Evolutionary conservation across 2,329 filamentous ascomycete species (phyloP).

Genomic region (Byssothecium circinans): DNA sequence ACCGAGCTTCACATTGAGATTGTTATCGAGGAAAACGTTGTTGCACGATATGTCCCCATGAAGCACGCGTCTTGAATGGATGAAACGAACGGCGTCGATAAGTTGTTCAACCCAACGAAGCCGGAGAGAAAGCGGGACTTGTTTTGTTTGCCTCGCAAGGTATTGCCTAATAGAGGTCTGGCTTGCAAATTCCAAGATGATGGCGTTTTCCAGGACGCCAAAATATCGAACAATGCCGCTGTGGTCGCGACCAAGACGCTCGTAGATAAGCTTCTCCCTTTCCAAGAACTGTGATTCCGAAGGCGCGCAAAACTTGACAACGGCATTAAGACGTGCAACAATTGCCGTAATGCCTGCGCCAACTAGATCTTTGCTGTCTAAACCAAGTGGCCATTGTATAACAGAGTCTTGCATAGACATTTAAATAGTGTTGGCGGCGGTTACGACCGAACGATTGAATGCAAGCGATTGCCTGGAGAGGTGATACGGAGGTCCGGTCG

Average conservation of each 20-base stretch:
- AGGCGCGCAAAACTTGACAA: conserved; percentile 14
- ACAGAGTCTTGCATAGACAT: conserved; percentile 9
- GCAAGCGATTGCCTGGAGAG: too few relatives aligned
- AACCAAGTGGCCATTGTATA: conserved; percentile 15
- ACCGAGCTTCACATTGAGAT: conserved; percentile 42
- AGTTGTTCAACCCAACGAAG: conserved; percentile 15
- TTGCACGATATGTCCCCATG: conserved; percentile 46
- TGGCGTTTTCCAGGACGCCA: conserved; percentile 12
- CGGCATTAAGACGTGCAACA: conserved; percentile 16
- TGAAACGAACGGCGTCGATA: conserved; percentile 14
- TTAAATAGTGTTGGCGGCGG: neutral
- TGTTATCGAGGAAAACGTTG: conserved; percentile 43
- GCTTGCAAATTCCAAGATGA: conserved; percentile 14
- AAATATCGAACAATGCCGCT: conserved; percentile 14
- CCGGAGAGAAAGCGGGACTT: conserved; percentile 10
- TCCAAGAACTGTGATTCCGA: conserved; percentile 10
- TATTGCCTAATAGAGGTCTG: conserved; percentile 15
- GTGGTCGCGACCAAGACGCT: conserved; percentile 14
- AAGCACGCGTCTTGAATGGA: conserved; percentile 42
- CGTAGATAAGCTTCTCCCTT: conserved; percentile 14
- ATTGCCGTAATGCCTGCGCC: conserved; percentile 14
- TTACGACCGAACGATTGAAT: neutral
- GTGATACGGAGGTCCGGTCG: too few relatives aligned
- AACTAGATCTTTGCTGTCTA: conserved; percentile 13
- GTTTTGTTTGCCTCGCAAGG: conserved; percentile 7